phyloP scores from a whole-genome alignment of 345 rosid genomes.

The Dipteronia sinensis region DNA sequence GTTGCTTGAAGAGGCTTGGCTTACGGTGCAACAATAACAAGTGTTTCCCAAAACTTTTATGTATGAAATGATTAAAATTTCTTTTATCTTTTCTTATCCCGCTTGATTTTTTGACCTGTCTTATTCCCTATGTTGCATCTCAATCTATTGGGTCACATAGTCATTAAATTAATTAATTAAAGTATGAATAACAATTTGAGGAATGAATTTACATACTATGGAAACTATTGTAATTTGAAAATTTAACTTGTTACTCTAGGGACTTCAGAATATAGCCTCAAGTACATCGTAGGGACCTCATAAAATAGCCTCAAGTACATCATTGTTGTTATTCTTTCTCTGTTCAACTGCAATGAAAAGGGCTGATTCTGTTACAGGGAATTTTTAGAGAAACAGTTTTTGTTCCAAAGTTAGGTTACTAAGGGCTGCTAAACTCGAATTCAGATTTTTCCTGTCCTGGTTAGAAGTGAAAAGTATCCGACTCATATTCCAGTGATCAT shows the following conservation, averaged over 20 bases:
- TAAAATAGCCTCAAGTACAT: no score
- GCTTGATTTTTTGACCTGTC: not conserved
- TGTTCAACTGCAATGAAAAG: not conserved
- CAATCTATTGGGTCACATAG: not conserved
- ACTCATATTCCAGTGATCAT: not conserved
- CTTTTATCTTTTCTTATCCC: not conserved
- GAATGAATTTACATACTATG: not conserved
- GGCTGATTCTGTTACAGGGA: not conserved
- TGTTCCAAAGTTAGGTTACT: not conserved
- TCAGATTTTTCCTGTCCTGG: not conserved
- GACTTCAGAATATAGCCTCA: not conserved
- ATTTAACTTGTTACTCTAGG: not conserved
- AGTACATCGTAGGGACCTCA: no score
- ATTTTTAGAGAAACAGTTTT: not conserved
- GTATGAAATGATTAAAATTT: not conserved
- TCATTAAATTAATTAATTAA: not conserved
- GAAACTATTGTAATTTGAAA: no score
- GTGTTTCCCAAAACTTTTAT: not conserved
- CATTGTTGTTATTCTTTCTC: no score
- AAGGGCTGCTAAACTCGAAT: not conserved
- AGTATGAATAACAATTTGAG: not conserved
- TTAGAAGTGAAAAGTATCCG: not conserved
- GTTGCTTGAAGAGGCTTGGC: not conserved
- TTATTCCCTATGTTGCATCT: not conserved
- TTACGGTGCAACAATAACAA: not conserved